Conservation (phyloP, 768 basidiomycete species). For the Tulasnella sp. region DNA sequence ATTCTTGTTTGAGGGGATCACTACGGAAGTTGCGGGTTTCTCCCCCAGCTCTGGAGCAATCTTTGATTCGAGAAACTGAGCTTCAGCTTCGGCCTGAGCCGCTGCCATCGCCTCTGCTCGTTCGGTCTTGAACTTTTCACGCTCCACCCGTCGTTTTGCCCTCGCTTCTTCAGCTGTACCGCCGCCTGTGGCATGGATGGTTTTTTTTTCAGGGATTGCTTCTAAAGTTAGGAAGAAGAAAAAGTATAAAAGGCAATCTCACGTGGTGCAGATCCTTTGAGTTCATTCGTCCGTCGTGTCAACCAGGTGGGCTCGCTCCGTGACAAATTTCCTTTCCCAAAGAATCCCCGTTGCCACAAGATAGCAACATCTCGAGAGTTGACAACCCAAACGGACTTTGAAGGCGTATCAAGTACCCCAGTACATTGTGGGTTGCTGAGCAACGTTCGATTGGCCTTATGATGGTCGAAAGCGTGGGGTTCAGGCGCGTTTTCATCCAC, state of each 20-base stretch:
- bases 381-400: slow-evolving; percentile 83
- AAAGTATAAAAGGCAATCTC: slow-evolving; percentile 19
- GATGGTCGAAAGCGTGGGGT: background rate
- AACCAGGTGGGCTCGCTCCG: slow-evolving; percentile 94
- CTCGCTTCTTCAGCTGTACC: slow-evolving; percentile 92
- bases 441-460: background rate
- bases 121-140: slow-evolving; percentile 88
- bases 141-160: slow-evolving; percentile 75
- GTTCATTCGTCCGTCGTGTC: slow-evolving; percentile 62
- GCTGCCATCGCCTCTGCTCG: slow-evolving; percentile 81
- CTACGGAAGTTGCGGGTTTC: background rate
- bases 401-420: slow-evolving; percentile 67
- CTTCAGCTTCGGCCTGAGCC: slow-evolving; percentile 72
- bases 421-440: slow-evolving; percentile 56
- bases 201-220: background rate
- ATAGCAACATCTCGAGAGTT: slow-evolving; percentile 53
- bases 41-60: slow-evolving; percentile 19
- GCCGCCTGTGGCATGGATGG: slow-evolving; percentile 36
- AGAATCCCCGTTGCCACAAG: slow-evolving; percentile 88
- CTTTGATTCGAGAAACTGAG: slow-evolving; percentile 61
- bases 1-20: slow-evolving; percentile 16
- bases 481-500: background rate
- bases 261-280: slow-evolving; percentile 54
- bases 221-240: slow-evolving; percentile 29
- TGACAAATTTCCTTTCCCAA: slow-evolving; percentile 92